A percentile compares a stretch with the other conserved stretches of the same genome.
phyloP scores from a whole-genome alignment of 768 basidiomycete species.

The Tricholoma matsutake region DNA sequence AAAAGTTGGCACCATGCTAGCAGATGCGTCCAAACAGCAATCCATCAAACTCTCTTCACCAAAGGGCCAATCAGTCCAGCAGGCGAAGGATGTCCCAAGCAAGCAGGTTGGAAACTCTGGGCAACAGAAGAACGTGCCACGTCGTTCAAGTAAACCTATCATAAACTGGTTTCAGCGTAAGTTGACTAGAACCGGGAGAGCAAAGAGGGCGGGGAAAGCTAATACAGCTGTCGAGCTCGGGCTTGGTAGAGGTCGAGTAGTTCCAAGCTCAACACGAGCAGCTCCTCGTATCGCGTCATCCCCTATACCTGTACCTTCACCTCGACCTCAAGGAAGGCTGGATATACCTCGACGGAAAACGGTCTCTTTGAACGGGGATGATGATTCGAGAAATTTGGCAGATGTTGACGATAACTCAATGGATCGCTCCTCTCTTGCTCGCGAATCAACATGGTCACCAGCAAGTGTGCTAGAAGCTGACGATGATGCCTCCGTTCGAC shows the following conservation, averaged over 20 bases:
- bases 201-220: constrained; percentile 46
- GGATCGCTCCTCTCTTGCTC: constrained; percentile 57
- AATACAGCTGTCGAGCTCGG: constrained; percentile 27
- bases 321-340: constrained; percentile 31
- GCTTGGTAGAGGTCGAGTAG: constrained; percentile 31
- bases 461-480: constrained; percentile 79
- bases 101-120: constrained; percentile 28
- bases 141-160: constrained; percentile 78
- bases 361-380: constrained; percentile 62
- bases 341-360: constrained; percentile 48
- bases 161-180: constrained; percentile 91
- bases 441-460: constrained; percentile 80
- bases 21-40: constrained; percentile 16
- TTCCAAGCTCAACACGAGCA: constrained; percentile 27
- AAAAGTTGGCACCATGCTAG: not conserved
- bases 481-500: constrained; percentile 90
- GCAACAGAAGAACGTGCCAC: constrained; percentile 60
- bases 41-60: constrained; percentile 19
- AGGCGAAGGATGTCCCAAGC: constrained; percentile 10
- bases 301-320: constrained; percentile 39
- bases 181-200: constrained; percentile 63
- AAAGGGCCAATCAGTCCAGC: constrained; percentile 17
- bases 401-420: constrained; percentile 48
- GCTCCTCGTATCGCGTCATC: constrained; percentile 43
- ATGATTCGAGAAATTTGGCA: constrained; percentile 40